These are phyloP conservation scores for Cladophialophora immunda DNA, from an alignment of 2,329 filamentous ascomycete genomes.

Conservation along the genomic window DNA sequence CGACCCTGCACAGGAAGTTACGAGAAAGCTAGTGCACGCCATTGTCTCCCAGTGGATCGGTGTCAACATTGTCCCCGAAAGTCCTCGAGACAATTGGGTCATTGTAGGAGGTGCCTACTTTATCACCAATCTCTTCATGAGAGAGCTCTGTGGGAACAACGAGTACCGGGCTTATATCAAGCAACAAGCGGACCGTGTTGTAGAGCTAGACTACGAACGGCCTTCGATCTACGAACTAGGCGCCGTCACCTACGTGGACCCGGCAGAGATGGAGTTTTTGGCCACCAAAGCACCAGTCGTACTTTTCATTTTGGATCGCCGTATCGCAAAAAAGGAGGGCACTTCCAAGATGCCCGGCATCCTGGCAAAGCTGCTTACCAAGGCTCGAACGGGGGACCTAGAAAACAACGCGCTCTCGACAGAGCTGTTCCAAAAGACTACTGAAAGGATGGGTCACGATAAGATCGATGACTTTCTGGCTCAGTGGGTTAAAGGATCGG, in stretches of 20 bases:
- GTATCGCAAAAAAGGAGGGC: constrained; percentile 86
- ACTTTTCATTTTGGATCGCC: constrained; percentile 90
- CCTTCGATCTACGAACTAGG: constrained; percentile 86
- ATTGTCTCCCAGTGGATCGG: constrained; percentile 94
- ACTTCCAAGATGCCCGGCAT: constrained; percentile 85
- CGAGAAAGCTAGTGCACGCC: constrained; percentile 80
- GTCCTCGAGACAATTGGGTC: constrained; percentile 84
- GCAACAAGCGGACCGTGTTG: constrained; percentile 79
- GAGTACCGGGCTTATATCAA: constrained; percentile 93
- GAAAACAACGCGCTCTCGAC: constrained; percentile 74
- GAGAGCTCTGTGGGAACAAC: constrained; percentile 89
- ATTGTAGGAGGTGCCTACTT: constrained; percentile 90
- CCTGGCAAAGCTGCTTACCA: constrained; percentile 83
- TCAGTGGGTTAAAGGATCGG: constrained; percentile 89
- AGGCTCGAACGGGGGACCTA: constrained; percentile 83
- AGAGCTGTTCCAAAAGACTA: constrained; percentile 79
- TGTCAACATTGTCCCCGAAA: constrained; percentile 86
- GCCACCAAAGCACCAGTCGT: constrained; percentile 88
- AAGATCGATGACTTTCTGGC: constrained; percentile 90
- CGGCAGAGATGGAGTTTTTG: constrained; percentile 90
- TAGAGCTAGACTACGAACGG: constrained; percentile 80
- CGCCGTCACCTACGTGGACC: constrained; percentile 77
- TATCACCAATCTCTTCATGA: constrained; percentile 94
- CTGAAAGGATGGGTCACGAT: constrained; percentile 87
- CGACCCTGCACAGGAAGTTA: constrained; percentile 83